Base-by-base conservation (phyloP, 331 rosid species). In the Rosa hybrid region DNA sequence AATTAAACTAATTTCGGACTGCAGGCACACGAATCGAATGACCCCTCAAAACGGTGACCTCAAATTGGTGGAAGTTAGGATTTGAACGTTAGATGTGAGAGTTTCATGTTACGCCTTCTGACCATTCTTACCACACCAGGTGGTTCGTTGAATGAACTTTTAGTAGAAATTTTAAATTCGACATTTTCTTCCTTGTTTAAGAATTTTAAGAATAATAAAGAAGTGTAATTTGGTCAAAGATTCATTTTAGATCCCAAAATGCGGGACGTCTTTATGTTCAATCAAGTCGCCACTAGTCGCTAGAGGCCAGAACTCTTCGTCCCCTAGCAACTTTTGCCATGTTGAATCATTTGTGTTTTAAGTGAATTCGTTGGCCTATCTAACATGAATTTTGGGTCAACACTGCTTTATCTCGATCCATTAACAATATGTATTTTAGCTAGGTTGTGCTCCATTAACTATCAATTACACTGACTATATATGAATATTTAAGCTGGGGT, bases 181-280 rank as follows among this genome's bases (percentile, higher is more conserved):
- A 34, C 39, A 34, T 0, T 34, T 34, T 34, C 39, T 34, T 34
- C 5, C 4, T 0, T 3, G 39, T 34, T 34, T 34, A 34, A 34
- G 0, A 34, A 34, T 34, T 3, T 34, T 34, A 34, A 3, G 4
- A 34, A 34, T 34, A 3, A 34, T 34, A 34, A 34, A 34, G 38
- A 0, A 34, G 4, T 34, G 39, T 34, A 34, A 34, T 77, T 53
- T 4, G 18, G 88, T 85, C 88, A 83, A 88, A 81, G 84, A 81
- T 86, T 81, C 84, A 71, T 12, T 68, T 25, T 54, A 78, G 83
- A 81, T 78, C 49, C 84, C 67, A 65, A 44, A 46, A 1, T 18
- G 65, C 12, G 68, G 74, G 49, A 44, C 68, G 70, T 72, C 85
- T 82, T 87, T 82, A 42, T 72, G 14, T 72, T 48, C 68, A 48